Evolutionary conservation across 2,329 filamentous ascomycete genomes (phyloP).

Genomic region (Epichloe scottii): DNA sequence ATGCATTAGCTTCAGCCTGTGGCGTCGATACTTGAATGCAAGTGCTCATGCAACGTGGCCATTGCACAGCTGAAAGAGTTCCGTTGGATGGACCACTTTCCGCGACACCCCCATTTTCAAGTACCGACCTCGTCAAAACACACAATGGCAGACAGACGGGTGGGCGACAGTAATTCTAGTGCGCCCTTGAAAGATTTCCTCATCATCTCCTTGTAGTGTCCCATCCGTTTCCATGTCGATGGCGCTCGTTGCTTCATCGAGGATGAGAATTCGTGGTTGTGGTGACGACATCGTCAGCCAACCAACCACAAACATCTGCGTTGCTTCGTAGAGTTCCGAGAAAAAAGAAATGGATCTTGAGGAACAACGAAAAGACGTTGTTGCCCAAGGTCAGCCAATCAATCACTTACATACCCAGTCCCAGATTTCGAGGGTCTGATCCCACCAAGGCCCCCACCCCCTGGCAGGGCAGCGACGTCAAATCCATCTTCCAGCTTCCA

Average conservation of each 20-base stretch:
- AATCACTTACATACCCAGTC: too few relatives aligned
- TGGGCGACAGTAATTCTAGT: background rate
- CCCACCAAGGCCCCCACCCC: too few relatives aligned
- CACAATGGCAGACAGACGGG: background rate
- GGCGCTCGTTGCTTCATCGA: background rate
- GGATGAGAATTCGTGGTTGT: background rate
- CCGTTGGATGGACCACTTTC: background rate
- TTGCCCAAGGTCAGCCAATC: too few relatives aligned
- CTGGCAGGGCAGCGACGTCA: too few relatives aligned
- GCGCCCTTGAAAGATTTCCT: too few relatives aligned
- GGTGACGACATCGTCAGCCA: background rate
- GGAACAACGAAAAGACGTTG: too few relatives aligned
- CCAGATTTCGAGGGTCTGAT: too few relatives aligned
- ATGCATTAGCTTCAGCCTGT: background rate
- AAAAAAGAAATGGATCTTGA: too few relatives aligned
- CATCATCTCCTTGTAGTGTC: background rate
- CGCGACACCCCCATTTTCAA: background rate
- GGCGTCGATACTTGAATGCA: background rate
- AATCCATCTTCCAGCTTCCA: too few relatives aligned
- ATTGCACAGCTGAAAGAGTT: background rate
- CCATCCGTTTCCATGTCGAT: background rate
- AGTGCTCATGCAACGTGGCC: background rate
- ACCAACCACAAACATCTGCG: slow-evolving; percentile 38
- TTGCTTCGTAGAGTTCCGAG: slow-evolving; percentile 43
- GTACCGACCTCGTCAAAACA: background rate